A percentile compares a stretch with the other conserved stretches of the same genome.
Evolutionary conservation across 2,329 filamentous ascomycete genomes (phyloP).

Genomic region (Emericellopsis atlantica): DNA sequence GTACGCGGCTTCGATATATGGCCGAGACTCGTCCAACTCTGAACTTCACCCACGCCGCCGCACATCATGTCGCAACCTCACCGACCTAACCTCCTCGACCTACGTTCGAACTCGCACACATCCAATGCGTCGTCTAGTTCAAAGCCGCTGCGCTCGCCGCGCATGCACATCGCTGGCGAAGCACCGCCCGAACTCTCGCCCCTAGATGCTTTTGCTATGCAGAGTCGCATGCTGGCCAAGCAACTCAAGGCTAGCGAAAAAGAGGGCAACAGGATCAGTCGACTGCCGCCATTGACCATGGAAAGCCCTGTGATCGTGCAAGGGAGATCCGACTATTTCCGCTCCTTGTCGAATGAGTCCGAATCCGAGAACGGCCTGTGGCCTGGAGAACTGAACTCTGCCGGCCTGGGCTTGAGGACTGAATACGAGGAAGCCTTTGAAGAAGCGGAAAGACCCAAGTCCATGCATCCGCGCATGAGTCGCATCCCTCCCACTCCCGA

Average conservation of each 20-base stretch:
- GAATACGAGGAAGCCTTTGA: conserved; percentile 44
- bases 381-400: conserved; percentile 10
- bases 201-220: conserved; percentile 86
- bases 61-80: conserved; percentile 4
- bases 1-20: not conserved
- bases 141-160: conserved; percentile 55
- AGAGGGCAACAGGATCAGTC: conserved; percentile 68
- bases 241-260: conserved; percentile 71
- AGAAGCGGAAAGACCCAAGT: conserved; percentile 47
- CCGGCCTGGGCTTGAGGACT: conserved; percentile 32
- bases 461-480: conserved; percentile 66
- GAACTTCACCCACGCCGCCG: not conserved
- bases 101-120: conserved; percentile 43
- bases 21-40: not conserved
- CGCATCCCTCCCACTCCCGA: conserved; percentile 40
- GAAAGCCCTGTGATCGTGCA: conserved; percentile 67
- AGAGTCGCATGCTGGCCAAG: conserved; percentile 76
- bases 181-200: conserved; percentile 84
- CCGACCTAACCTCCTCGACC: conserved; percentile 41
- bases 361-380: conserved; percentile 28
- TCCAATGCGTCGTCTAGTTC: conserved; percentile 31
- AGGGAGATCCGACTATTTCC: conserved; percentile 69
- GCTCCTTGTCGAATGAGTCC: conserved; percentile 56
- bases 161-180: conserved; percentile 66
- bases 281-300: conserved; percentile 70